These are phyloP conservation scores for Basipetospora chlamydospora DNA, from an alignment of 2,329 filamentous ascomycete genomes.

Conservation along the genomic window DNA sequence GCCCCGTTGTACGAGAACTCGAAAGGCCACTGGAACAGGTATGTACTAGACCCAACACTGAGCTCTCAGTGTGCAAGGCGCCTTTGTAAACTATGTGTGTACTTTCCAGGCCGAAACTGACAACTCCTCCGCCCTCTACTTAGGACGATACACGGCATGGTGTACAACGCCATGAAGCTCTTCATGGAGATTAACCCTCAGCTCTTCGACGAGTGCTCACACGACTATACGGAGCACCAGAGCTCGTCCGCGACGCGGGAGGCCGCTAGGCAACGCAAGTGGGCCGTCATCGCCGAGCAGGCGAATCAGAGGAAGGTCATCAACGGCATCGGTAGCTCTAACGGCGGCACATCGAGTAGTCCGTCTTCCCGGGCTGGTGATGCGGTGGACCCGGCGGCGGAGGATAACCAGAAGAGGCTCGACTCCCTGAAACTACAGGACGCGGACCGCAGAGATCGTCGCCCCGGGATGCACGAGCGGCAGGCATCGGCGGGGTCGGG, in stretches of 20 bases:
- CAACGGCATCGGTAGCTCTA: constrained; percentile 19
- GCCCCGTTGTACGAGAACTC: constrained; percentile 96
- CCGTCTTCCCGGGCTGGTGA: constrained; percentile 56
- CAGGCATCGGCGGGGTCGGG: constrained; percentile 43
- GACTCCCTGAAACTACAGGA: constrained; percentile 87
- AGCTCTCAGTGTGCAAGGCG: too few relatives aligned
- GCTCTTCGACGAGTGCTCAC: constrained; percentile 95
- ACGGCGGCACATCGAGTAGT: too few relatives aligned
- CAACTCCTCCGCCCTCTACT: background rate
- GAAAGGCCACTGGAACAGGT: constrained; percentile 99
- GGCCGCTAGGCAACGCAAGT: constrained; percentile 68
- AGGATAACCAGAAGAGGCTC: constrained; percentile 74
- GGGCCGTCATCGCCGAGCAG: constrained; percentile 73
- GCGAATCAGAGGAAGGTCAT: constrained; percentile 52
- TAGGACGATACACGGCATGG: constrained; percentile 98
- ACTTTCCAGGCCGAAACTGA: too few relatives aligned
- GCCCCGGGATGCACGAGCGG: constrained; percentile 40
- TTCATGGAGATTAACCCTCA: constrained; percentile 99
- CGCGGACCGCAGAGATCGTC: constrained; percentile 41
- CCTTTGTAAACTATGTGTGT: too few relatives aligned
- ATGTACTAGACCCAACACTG: too few relatives aligned
- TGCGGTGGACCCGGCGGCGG: constrained; percentile 60
- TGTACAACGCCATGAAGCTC: constrained; percentile 98
- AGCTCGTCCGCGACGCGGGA: constrained; percentile 81
- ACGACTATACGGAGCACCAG: constrained; percentile 94